Evolutionary conservation across 805 yeast genomes (phyloP).

Genomic region (Starmerella floris): DNA sequence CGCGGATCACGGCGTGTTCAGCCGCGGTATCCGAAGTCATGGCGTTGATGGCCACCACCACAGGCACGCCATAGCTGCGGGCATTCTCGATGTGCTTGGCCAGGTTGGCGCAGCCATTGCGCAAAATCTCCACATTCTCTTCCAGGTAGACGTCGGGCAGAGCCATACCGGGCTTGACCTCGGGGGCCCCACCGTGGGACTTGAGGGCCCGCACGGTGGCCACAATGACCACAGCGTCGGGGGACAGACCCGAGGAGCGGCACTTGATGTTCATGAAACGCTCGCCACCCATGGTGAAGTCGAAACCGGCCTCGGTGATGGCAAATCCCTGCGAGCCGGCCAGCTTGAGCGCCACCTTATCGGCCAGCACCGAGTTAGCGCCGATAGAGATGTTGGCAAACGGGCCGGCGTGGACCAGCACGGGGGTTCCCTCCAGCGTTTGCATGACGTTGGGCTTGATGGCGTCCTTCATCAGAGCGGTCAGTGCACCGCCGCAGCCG

Average conservation of each 20-base stretch:
- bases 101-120: slow-evolving; percentile 72
- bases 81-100: slow-evolving; percentile 84
- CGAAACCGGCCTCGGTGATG: slow-evolving; percentile 96
- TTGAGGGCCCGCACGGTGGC: slow-evolving; percentile 96
- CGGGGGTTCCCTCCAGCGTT: slow-evolving; percentile 94
- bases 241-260: slow-evolving; percentile 74
- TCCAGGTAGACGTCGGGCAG: slow-evolving; percentile 68
- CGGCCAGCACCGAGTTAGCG: slow-evolving; percentile 89
- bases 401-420: slow-evolving; percentile 95
- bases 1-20: slow-evolving; percentile 67
- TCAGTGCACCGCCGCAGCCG: slow-evolving; percentile 90
- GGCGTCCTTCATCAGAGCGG: slow-evolving; percentile 90
- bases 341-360: slow-evolving; percentile 78
- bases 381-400: slow-evolving; percentile 96
- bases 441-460: slow-evolving; percentile 95
- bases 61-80: slow-evolving; percentile 74
- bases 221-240: slow-evolving; percentile 84
- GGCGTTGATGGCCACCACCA: slow-evolving; percentile 85
- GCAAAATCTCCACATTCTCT: slow-evolving; percentile 68
- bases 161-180: slow-evolving; percentile 84
- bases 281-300: slow-evolving; percentile 99
- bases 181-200: slow-evolving; percentile 95
- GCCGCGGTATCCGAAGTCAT: slow-evolving; percentile 69
- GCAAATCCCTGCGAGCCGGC: slow-evolving; percentile 78
- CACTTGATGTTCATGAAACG: slow-evolving; percentile 92